Percentiles rank a stretch among this genome's conserved stretches.
Evolutionary conservation across 139 green algal genomes (phyloP).

Genomic region (Closterium sp.): DNA sequence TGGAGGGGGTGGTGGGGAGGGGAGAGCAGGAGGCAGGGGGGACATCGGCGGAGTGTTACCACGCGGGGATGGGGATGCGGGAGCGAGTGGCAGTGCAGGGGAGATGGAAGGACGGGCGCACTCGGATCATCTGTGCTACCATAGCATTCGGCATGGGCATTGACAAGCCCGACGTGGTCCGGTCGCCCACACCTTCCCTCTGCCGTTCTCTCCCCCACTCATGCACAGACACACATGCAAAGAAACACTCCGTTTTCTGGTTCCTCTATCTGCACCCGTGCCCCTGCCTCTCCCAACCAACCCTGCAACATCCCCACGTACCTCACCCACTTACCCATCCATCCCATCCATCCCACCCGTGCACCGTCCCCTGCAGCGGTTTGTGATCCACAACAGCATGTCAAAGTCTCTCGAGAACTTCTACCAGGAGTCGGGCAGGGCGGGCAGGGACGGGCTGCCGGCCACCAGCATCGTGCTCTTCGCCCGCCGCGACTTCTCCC

Average conservation of each 20-base stretch:
- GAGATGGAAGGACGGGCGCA: conserved; percentile 65
- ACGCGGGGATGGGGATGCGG: conserved; percentile 80
- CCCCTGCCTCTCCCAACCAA: too few relatives aligned
- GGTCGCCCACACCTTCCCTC: background rate
- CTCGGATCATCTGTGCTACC: conserved; percentile 75
- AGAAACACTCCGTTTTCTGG: too few relatives aligned
- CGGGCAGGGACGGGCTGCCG: conserved; percentile 67
- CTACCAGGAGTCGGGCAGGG: conserved; percentile 70
- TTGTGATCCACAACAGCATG: conserved; percentile 64
- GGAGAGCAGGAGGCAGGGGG: background rate
- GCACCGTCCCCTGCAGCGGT: conserved; percentile 25
- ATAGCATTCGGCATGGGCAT: conserved; percentile 83
- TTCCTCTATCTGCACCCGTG: too few relatives aligned
- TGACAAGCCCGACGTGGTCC: conserved; percentile 54
- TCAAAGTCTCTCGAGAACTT: conserved; percentile 61
- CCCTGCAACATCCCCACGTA: too few relatives aligned
- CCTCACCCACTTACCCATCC: too few relatives aligned
- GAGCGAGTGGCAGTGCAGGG: conserved; percentile 76
- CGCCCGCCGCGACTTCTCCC: conserved; percentile 23
- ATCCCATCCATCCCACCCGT: too few relatives aligned
- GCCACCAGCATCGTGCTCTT: conserved; percentile 58
- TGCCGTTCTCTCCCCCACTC: background rate
- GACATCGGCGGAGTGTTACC: conserved; percentile 72
- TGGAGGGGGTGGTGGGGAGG: background rate
- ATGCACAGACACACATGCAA: background rate